Percentiles rank a stretch among this genome's conserved stretches.
Conservation (phyloP, 768 basidiomycete genomes). For the Ephemerocybe angulata region DNA sequence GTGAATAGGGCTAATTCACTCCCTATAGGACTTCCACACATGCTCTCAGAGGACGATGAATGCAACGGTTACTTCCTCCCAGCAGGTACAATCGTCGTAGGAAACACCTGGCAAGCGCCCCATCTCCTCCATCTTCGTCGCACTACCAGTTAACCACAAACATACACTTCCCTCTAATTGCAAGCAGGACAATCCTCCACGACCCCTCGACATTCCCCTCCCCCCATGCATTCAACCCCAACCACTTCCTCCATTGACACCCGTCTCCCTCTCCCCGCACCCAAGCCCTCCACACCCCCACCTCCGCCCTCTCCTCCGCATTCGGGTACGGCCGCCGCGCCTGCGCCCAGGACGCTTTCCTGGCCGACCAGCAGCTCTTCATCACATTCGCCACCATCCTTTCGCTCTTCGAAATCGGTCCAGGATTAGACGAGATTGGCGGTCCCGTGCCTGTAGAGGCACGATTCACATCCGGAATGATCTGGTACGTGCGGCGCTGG, state of each 20-base stretch:
- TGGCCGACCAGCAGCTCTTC: slow-evolving; percentile 45
- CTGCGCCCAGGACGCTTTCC: slow-evolving; percentile 47
- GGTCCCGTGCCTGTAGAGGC: slow-evolving; percentile 26
- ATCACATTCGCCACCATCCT: slow-evolving; percentile 44
- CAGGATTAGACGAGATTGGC: slow-evolving; percentile 33
- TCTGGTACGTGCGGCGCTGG: slow-evolving; percentile 38
- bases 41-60: no score
- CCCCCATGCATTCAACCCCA: slow-evolving; percentile 47
- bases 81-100: no score
- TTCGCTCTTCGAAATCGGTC: slow-evolving; percentile 36
- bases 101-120: slow-evolving; percentile 39
- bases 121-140: no score
- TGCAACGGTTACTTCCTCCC: no score
- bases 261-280: slow-evolving; percentile 25
- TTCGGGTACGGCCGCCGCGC: slow-evolving; percentile 44
- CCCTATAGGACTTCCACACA: no score
- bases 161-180: slow-evolving; percentile 1
- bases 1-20: no score
- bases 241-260: no score
- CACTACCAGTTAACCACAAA: no score
- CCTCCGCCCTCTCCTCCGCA: slow-evolving; percentile 32
- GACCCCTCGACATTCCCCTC: slow-evolving; percentile 44
- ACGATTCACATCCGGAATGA: slow-evolving; percentile 41
- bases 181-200: slow-evolving; percentile 46
- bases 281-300: slow-evolving; percentile 25